Conservation (phyloP, 148 eudicot species). For the Rhododendron henanense region DNA sequence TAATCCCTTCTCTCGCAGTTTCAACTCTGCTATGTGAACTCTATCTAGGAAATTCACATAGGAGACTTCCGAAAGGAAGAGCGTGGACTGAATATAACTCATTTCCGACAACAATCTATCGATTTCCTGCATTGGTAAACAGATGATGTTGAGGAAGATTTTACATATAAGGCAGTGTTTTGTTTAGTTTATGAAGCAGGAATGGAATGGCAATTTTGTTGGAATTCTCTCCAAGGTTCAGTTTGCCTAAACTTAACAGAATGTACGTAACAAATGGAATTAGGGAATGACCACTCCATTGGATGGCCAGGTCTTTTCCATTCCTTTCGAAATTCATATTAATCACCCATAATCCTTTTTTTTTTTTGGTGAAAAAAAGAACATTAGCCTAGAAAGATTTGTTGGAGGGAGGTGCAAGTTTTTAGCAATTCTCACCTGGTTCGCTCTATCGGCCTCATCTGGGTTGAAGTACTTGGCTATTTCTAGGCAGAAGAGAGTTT, state of each 20-base stretch:
- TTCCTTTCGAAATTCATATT: background rate
- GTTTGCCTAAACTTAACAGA: background rate
- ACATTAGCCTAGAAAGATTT: background rate
- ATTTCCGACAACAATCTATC: conserved; percentile 42
- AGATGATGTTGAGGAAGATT: conserved; percentile 6
- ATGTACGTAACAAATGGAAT: background rate
- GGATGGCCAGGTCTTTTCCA: background rate
- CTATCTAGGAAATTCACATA: conserved; percentile 80
- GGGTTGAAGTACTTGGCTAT: conserved; percentile 78
- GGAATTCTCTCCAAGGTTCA: background rate
- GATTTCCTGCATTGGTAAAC: conserved; percentile 48
- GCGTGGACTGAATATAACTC: conserved; percentile 53
- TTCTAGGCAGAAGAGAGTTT: conserved; percentile 79
- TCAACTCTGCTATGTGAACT: conserved; percentile 70
- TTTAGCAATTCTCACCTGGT: conserved; percentile 49
- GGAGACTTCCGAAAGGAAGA: conserved; percentile 60
- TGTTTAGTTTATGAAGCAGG: background rate
- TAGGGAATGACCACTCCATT: background rate
- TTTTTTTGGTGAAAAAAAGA: background rate
- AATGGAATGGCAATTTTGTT: background rate
- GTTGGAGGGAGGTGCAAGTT: background rate
- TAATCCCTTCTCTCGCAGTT: conserved; percentile 65
- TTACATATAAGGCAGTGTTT: background rate
- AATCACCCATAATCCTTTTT: background rate
- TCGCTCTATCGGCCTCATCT: conserved; percentile 32